Percentiles rank a stretch among this genome's conserved stretches.
These are phyloP conservation scores for Sphaerulina vaccinii DNA, from an alignment of 2,329 filamentous ascomycete genomes.

Conservation along the genomic window DNA sequence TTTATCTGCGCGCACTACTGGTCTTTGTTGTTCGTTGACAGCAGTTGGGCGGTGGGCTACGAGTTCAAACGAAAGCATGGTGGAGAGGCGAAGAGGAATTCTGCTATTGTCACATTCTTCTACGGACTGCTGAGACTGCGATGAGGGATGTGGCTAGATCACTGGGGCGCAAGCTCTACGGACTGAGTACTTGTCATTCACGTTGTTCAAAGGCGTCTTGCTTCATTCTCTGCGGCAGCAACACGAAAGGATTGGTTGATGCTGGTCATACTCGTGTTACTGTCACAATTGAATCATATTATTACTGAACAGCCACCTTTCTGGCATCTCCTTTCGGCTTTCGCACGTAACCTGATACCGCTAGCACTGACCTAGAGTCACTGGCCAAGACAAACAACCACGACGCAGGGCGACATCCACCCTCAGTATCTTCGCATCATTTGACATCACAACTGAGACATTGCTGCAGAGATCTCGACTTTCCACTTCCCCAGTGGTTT, in stretches of 20 bases:
- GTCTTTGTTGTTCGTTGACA: neutral
- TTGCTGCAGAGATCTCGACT: neutral
- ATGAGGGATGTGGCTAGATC: conserved; percentile 2
- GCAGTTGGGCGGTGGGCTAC: conserved; percentile 4
- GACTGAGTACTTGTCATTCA: neutral
- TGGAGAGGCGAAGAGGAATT: neutral
- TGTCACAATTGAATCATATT: neutral
- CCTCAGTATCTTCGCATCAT: neutral
- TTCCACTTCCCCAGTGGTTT: neutral
- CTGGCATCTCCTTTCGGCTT: too few relatives aligned
- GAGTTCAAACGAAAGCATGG: conserved; percentile 8
- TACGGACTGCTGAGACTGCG: neutral
- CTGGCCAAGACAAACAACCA: neutral
- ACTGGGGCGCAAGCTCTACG: neutral
- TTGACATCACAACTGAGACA: conserved; percentile 8
- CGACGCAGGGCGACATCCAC: conserved; percentile 2
- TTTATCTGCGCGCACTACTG: neutral
- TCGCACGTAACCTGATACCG: too few relatives aligned
- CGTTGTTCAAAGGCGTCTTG: neutral
- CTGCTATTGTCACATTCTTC: neutral
- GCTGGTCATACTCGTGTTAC: neutral
- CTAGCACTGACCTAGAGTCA: neutral
- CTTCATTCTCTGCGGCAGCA: neutral
- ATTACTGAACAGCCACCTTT: neutral
- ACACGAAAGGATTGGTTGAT: neutral